Evolutionary conservation across 495 filamentous ascomycete genomes (phyloP), one percentile per base, ranked within the genome.

Genomic region (Neurospora hispaniola): DNA sequence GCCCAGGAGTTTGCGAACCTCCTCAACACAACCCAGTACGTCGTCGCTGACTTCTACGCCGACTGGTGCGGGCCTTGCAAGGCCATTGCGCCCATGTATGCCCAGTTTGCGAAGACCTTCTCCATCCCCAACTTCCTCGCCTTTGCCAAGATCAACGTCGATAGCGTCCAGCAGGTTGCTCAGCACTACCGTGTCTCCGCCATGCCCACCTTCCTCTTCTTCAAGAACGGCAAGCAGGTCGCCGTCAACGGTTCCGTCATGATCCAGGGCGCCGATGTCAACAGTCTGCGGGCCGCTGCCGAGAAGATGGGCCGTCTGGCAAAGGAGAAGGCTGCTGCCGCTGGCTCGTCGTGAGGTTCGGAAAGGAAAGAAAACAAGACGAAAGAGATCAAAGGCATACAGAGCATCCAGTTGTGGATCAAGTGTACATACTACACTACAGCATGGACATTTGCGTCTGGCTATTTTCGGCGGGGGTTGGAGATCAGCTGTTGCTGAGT

Each of bases 141-240:
- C 70, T 90, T 90, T 76, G 85, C 83, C 54, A 90, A 90, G 79
- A 83, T 89, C 76, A 81, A 90, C 80, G 88, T 90, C 54, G 89
- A 90, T 78, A 74, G 71, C 38, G 83, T 83, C 62, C 81, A 82
- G 71, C 84, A 85, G 20, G 79, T 87, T 62, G 87, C 89, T 16
- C 72, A 79, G 16, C 77, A 79, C 48, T 86, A 88, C 77, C 78
- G 80, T 59, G 79, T 90, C 54, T 74, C 79, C 69, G 91, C 90
- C 69, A 90, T 93, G 88, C 94, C 94, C 3, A 96, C 94, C 54
- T 97, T 97, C 83, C 85, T 97, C 74, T 90, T 97, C 79, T 94
- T 97, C 85, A 91, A 96, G 82, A 87, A 91, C 70, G 88, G 90
- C 72, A 85, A 87, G 70, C 87, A 90, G 75, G 88, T 90, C 73